Evolutionary conservation across 148 eudicot genomes (phyloP), one percentile per base, ranked within the genome.

Genomic region (Hydrangea macrophylla): DNA sequence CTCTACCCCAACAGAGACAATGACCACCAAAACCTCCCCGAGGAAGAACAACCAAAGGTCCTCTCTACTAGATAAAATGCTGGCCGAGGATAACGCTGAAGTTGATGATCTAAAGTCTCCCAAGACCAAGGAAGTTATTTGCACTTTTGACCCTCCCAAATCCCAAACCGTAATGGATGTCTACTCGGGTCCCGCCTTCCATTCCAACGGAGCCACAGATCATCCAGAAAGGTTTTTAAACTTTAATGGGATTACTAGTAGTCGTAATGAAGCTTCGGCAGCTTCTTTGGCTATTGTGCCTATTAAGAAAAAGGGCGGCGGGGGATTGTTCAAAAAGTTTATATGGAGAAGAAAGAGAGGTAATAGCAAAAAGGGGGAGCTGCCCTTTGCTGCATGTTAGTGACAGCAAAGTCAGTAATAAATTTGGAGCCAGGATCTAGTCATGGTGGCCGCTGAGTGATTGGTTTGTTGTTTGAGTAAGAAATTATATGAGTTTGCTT

Each of bases 41-140:
- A 62, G 62, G 66, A 79, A 64, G 42, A 48, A 35, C 55, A 54
- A 54, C 68, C 82, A 73, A 53, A 67, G 86, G 39, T 62, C 81
- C 55, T 84, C 98, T 57, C 80, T 93, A 33, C 85, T 83, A 11
- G 98, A 88, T 53, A 80, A 86, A 55, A 84, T 93, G 90, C 81
- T 78, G 64, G 92, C 92, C 0, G 98, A 93, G 62, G 95, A 88
- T 54, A 62, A 74, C 60, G 62, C 73, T 58, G 81, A 76, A 51
- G 32, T 28, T 45, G 83, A 75, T 30, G 75, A 73, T 33, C 72
- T 65, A 10, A 78, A 62, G 55, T 82, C 81, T 62, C 85, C 85
- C 8, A 73, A 67, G 62, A 63, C 82, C 35, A 85, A 84, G 65
- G 89, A 79, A 69, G 69, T 79, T 53, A 74, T 80, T 68, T 74